These are phyloP conservation scores for Fagopyrum homotropicum DNA, from an alignment of 148 eudicot genomes.

Conservation along the genomic window DNA sequence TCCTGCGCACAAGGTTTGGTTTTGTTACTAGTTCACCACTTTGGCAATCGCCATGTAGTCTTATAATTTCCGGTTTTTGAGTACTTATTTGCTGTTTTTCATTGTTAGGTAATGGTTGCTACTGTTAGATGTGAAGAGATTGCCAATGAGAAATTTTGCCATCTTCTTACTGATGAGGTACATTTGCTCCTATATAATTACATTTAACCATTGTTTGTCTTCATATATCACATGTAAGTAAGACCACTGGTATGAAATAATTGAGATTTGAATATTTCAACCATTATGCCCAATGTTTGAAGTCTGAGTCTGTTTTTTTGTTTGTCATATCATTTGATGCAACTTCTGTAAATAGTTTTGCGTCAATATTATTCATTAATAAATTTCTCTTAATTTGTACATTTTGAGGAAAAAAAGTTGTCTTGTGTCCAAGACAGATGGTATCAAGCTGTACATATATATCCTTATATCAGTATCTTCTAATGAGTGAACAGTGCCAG, in stretches of 20 bases:
- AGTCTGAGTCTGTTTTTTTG: background rate
- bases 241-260: background rate
- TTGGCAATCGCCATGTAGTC: background rate
- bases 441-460: background rate
- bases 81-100: background rate
- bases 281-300: background rate
- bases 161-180: background rate
- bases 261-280: background rate
- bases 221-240: background rate
- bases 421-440: background rate
- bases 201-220: background rate
- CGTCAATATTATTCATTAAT: background rate
- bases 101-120: slow-evolving; percentile 4
- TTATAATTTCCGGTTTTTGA: background rate
- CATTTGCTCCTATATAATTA: background rate
- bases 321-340: background rate
- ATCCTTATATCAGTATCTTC: background rate
- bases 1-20: slow-evolving; percentile 27
- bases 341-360: too few relatives aligned
- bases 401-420: background rate
- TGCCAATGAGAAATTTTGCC: background rate
- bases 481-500: too few relatives aligned
- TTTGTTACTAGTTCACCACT: background rate
- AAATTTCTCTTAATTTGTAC: background rate
- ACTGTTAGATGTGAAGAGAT: slow-evolving; percentile 6